Conservation (phyloP, 495 filamentous ascomycete species). For the Patellaria atrata region DNA sequence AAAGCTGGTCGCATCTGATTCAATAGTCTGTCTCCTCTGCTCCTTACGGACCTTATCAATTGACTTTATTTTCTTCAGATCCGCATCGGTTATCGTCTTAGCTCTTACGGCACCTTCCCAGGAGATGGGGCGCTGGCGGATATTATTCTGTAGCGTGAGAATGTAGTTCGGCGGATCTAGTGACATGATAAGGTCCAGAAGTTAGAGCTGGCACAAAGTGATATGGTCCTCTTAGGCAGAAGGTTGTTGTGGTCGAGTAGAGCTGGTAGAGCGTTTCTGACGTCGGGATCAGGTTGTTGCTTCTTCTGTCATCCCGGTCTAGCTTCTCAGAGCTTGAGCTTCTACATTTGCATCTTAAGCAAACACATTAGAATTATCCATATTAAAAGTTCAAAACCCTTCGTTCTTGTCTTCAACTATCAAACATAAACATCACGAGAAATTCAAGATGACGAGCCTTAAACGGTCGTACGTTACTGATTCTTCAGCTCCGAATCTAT, state of each 20-base stretch:
- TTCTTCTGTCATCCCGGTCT: constrained; percentile 1
- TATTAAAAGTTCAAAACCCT: too few species aligned
- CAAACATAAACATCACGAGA: neutral
- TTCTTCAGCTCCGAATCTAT: constrained; percentile 57
- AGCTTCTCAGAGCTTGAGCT: constrained; percentile 1
- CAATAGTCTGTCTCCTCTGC: constrained; percentile 67
- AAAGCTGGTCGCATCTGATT: constrained; percentile 65
- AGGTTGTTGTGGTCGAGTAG: neutral
- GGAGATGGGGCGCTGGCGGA: constrained; percentile 82
- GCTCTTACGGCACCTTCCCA: constrained; percentile 96
- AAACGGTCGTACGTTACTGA: constrained; percentile 60
- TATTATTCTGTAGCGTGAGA: constrained; percentile 83
- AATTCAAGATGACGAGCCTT: constrained; percentile 67
- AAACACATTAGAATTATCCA: too few species aligned
- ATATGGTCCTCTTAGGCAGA: too few species aligned
- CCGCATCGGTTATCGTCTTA: constrained; percentile 83
- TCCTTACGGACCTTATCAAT: constrained; percentile 92
- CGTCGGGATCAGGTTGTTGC: constrained; percentile 1
- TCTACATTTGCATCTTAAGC: too few species aligned
- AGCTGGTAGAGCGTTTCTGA: constrained; percentile 1
- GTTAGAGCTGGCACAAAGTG: too few species aligned
- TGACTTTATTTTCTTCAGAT: constrained; percentile 91
- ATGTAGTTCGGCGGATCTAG: constrained; percentile 86
- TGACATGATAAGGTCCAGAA: constrained; percentile 51
- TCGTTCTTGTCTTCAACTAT: too few species aligned